Base-by-base conservation (phyloP, 2,329 filamentous ascomycete species). In the Ophiosphaerella narmari region DNA sequence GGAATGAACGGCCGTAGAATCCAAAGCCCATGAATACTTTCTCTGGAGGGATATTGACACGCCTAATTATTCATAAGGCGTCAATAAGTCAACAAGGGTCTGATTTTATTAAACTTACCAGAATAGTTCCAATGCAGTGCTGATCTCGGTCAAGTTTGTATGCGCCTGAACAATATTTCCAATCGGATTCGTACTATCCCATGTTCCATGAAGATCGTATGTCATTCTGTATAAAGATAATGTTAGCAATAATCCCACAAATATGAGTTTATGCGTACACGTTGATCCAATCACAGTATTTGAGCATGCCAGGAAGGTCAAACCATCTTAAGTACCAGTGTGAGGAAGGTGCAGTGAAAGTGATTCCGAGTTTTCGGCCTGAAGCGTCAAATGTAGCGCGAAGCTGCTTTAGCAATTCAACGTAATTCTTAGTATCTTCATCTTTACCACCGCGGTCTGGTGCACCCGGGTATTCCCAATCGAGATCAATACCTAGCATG, bases 111-210 rank as follows among this genome's bases (percentile, higher is more conserved):
- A 7, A 12, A 35, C 33, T 8, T 35, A 35, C 78, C 79, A 80
- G 4, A 81, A 59, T 0, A 82, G 73, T 4, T 80, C 72, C 0
- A 77, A 37, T 0, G 65, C 68, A 0, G 55, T 26, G 4, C 73
- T 58, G 24, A 79, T 79, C 59, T 80, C 76, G 1, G 78, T 80
- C 1, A 79, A 40, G 50, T 80, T 79, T 0, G 77, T 77, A 49
- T 80, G 77, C 0, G 55, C 56, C 4, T 64, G 52, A 13, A 62
- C 64, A 0, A 0, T 74, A 74, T 52, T 67, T 48, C 46, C 51
- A 46, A 43, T 52, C 38, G 46, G 37, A 16, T 60, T 63, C 0
- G 55, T 29, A 0, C 38, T n/a, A 47, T 79, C 77, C 76, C 75
- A 79, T 0, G 64, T 47, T 0, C 78, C 77, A 49, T 79, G 74